Base-by-base conservation (phyloP, 441 rosid genomes). In the Sinapis alba region DNA sequence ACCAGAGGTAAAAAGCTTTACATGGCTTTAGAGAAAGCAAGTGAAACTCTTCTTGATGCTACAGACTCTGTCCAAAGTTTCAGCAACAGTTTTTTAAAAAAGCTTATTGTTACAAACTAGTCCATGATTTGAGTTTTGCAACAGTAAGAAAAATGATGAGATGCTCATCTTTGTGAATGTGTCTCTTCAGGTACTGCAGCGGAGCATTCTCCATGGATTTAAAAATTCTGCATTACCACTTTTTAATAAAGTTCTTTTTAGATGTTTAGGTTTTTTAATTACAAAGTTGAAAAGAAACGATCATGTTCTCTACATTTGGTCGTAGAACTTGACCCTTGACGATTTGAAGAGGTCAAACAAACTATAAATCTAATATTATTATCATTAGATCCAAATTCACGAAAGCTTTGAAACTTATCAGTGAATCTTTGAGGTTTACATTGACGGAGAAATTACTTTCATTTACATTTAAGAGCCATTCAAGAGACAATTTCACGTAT, bases 1-100 rank as follows among this genome's bases (percentile, higher is more conserved):
- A n/a, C n/a, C 8, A 81, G 87, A 79, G 96, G 96, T 67, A 91
- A 88, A 81, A 96, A n/a, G n/a, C n/a, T n/a, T n/a, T n/a, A 85
- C 83, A 92, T 92, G 97, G 90, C 89, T 64, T 78, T 95, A 20
- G 97, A 95, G 79, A 95, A 89, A 76, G 98, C 94, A 24, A 85
- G 84, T 51, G 98, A 90, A 69, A 92, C 98, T 5, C 94, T 92
- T 73, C 92, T 95, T 32, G n/a, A n/a, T n/a, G n/a, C n/a, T n/a
- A n/a, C n/a, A n/a, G n/a, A n/a, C n/a, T n/a, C n/a, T n/a, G 83
- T 93, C 62, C 94, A 93, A 79, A 90, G 86, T 82, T 95, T 91
- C 83, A 91, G 97, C 80, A 84, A 24, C n/a, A 24, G 4, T 2
- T 2, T 24, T 3, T 2, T 24, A 24, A 24, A 24, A 24, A 4